Evolutionary conservation across 768 basidiomycete genomes (phyloP).

Genomic region (Daedaleopsis nitida): DNA sequence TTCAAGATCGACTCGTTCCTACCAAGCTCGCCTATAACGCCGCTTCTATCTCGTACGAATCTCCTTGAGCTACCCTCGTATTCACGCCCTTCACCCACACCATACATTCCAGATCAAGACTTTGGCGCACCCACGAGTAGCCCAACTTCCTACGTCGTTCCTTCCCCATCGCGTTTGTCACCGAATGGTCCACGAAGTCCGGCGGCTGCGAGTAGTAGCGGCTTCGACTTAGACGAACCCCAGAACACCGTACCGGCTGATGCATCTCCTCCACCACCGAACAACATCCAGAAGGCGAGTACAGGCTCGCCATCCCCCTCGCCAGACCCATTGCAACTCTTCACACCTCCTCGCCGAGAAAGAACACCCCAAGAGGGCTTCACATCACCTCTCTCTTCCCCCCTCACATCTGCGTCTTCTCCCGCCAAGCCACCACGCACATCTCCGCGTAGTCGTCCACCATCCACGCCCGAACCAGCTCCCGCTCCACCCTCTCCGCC

Average conservation of each 20-base stretch:
- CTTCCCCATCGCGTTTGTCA: not conserved
- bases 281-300: not conserved
- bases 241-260: not conserved
- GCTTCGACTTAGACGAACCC: not conserved
- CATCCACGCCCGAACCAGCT: not conserved
- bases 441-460: not conserved
- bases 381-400: conserved; percentile 5
- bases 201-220: not conserved
- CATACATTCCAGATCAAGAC: not conserved
- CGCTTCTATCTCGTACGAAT: not conserved
- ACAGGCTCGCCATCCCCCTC: conserved; percentile 10
- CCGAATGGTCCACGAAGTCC: too few relatives aligned
- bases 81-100: not conserved
- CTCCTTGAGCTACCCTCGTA: not conserved
- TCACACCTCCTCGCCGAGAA: conserved; percentile 7
- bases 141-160: not conserved
- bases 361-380: not conserved
- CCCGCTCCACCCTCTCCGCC: not conserved
- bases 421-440: not conserved
- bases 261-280: not conserved
- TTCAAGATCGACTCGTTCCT: not conserved
- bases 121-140: not conserved
- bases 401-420: conserved; percentile 13
- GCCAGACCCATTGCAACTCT: conserved; percentile 15
- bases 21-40: not conserved